Percentiles rank a stretch among this genome's conserved stretches.
Conservation (phyloP, 2,329 filamentous ascomycete species). For the Cladorrhinum sp. region DNA sequence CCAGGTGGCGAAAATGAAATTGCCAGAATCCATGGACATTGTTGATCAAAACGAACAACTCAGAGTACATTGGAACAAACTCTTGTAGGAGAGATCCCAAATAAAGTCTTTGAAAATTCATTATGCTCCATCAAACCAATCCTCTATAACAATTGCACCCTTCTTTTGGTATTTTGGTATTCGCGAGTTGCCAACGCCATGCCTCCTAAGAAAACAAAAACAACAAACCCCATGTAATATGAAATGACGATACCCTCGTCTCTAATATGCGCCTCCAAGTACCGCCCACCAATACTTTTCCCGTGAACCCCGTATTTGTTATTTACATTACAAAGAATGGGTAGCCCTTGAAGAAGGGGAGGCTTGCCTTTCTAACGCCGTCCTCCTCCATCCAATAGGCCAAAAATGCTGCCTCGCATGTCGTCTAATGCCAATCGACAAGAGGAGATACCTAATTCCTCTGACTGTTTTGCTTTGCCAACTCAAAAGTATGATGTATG, state of each 20-base stretch:
- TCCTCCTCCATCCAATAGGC: constrained; percentile 16
- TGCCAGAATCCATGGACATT: too few species aligned
- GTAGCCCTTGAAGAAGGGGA: neutral
- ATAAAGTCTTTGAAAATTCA: neutral
- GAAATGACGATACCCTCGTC: neutral
- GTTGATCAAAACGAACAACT: neutral
- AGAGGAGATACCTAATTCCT: constrained; percentile 52
- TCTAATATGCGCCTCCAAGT: neutral
- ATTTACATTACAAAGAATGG: neutral
- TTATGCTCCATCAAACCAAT: neutral
- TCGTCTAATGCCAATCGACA: constrained; percentile 26
- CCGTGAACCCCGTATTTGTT: neutral
- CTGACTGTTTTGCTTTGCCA: constrained; percentile 36
- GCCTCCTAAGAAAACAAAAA: neutral
- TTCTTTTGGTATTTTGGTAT: neutral
- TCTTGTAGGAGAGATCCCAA: neutral
- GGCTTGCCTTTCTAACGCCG: constrained; percentile 22
- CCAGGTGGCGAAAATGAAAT: too few species aligned
- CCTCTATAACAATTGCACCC: neutral
- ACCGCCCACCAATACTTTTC: neutral
- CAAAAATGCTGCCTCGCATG: constrained; percentile 23
- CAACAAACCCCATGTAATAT: neutral
- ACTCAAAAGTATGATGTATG: neutral
- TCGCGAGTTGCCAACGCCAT: neutral
- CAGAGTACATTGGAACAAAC: neutral